Evolutionary conservation across 768 basidiomycete species (phyloP).

Genomic region (Tephrocybe sp.): DNA sequence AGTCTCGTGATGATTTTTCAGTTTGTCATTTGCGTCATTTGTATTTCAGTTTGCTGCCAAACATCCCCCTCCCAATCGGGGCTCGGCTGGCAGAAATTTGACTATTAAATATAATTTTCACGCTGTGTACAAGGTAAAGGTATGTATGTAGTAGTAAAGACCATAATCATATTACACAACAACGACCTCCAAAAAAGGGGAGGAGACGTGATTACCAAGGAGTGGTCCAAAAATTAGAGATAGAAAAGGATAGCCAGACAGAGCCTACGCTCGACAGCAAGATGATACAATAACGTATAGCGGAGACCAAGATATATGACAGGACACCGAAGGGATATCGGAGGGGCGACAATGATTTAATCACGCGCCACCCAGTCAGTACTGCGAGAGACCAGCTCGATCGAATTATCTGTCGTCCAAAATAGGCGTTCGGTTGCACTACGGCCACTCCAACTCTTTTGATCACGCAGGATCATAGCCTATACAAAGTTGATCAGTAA

Average conservation of each 20-base stretch:
- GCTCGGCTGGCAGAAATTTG: no score
- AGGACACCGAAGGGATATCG: conserved; percentile 4
- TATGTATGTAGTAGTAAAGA: background rate
- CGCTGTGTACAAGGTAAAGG: background rate
- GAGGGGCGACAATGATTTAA: conserved; percentile 24
- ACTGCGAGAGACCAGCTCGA: conserved; percentile 83
- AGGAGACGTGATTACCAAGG: conserved; percentile 12
- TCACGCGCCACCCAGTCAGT: conserved; percentile 85
- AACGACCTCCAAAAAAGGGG: conserved; percentile 3
- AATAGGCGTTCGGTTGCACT: conserved; percentile 91
- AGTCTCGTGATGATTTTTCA: background rate
- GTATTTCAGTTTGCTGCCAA: background rate
- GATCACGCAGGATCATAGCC: conserved; percentile 96
- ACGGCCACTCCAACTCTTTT: conserved; percentile 92
- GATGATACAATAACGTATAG: conserved; percentile 16
- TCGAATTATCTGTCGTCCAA: conserved; percentile 89
- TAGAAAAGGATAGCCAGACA: background rate
- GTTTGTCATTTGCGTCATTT: conserved; percentile 10
- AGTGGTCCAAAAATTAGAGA: conserved; percentile 4
- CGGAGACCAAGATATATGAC: conserved; percentile 16
- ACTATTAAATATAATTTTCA: no score
- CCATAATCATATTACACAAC: conserved; percentile 18
- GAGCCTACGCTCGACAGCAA: conserved; percentile 10
- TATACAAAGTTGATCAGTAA: conserved; percentile 26
- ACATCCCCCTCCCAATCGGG: no score